Evolutionary conservation across 179 eudicot genomes (phyloP).

Genomic region (Beta lomatogona): DNA sequence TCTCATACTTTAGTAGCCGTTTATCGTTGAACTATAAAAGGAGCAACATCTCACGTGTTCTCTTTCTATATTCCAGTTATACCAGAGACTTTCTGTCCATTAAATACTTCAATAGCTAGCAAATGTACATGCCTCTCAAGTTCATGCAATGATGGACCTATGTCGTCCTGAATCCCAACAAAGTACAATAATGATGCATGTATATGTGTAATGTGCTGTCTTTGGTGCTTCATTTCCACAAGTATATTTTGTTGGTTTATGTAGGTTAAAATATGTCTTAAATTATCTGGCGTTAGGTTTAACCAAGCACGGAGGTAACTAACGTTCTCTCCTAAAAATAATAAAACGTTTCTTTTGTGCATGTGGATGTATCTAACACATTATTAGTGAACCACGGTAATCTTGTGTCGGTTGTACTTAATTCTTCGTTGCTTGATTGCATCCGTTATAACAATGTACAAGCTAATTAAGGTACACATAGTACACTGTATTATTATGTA

Average conservation of each 20-base stretch:
- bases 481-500: too few relatives aligned
- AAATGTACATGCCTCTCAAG: neutral
- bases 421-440: too few relatives aligned
- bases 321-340: too few relatives aligned
- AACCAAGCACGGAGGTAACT: too few relatives aligned
- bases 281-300: too few relatives aligned
- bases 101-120: neutral
- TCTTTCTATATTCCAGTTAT: neutral
- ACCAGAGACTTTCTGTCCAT: neutral
- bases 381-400: too few relatives aligned
- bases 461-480: too few relatives aligned
- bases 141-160: slow-evolving; percentile 1
- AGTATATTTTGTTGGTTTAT: neutral
- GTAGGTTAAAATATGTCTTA: neutral
- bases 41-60: slow-evolving; percentile 28
- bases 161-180: neutral
- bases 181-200: slow-evolving; percentile 14
- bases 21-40: slow-evolving; percentile 14
- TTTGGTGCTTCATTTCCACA: neutral
- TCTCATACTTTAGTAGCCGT: neutral
- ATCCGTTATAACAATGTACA: too few relatives aligned
- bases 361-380: too few relatives aligned
- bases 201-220: neutral
- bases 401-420: too few relatives aligned
- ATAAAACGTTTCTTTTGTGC: too few relatives aligned